Base-by-base conservation (phyloP, 495 filamentous ascomycete genomes). In the Geoglossum glabrum region DNA sequence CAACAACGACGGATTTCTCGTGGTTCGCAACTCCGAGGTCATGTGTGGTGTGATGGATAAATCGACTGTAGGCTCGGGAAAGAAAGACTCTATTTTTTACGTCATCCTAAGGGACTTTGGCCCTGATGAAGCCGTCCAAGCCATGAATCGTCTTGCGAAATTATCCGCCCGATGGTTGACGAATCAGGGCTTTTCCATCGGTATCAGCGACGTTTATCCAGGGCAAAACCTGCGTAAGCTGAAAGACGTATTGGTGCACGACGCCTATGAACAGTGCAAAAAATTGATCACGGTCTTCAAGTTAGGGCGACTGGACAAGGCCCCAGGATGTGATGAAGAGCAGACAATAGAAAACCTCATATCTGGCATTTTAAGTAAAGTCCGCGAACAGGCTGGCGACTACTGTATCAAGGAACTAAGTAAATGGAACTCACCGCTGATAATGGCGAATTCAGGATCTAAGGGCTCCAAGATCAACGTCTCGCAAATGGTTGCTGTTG, bases 1-100 rank as follows among this genome's bases (percentile, higher is more conserved):
- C 62, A 75, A 76, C 3, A 84, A 95, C 61, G 92, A 98, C 69
- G 77, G 78, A 7, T 96, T 83, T 78, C 73, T 98, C 27, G 86
- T 94, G 17, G 82, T 98, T 62, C 84, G 92, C 43, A 96, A 97
- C 63, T 95, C 90, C 0, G 92, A 96, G 67, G 81, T 98, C 60
- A 96, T 98, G 88, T 96, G 92, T 64, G 92, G 92, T 63, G 80
- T 87, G 36, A 95, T 98, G 89, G 92, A 98, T 70, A 98, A 98
- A 66, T 82, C 86, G 1, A 95, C 88, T 0, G 85, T 98, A 45
- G 92, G 92, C 61, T 86, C 84, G 13, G 92, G 92, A 64, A 97
- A 97, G 73, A 98, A 98, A 67, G 90, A 95, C 67, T 95, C 87
- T 3, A 79, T 98, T 10, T 98, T 97, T 69, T 98, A 95, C 63